A percentile compares a stretch with the other conserved stretches of the same genome.
phyloP scores from a whole-genome alignment of 2,329 filamentous ascomycete species.

The Diaporthe sp. region DNA sequence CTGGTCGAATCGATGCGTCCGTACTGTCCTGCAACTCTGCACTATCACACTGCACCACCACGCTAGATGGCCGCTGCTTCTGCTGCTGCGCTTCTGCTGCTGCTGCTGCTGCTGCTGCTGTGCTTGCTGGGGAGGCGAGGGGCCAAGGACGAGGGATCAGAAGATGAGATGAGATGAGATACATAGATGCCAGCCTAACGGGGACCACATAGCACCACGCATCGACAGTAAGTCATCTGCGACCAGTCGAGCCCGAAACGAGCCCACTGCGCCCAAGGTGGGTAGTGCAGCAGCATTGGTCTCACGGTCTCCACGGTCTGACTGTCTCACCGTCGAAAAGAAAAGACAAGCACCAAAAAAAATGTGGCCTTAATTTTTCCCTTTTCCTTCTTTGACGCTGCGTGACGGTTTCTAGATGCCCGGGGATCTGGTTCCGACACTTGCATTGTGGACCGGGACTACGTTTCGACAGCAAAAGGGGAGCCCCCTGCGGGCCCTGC shows the following conservation, averaged over 20 bases:
- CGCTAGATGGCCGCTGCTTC: not conserved
- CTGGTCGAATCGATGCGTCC: not conserved
- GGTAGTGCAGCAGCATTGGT: conserved; percentile 6
- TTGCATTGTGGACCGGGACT: conserved; percentile 17
- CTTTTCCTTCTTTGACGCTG: not conserved
- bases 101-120: not conserved
- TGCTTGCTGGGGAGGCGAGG: not conserved
- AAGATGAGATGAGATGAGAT: conserved; percentile 26
- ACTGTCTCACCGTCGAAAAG: conserved; percentile 9
- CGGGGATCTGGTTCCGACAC: conserved; percentile 32
- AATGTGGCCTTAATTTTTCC: not conserved
- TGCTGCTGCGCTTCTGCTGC: not conserved
- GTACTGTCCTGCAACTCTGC: conserved; percentile 26
- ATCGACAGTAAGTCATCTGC: conserved; percentile 20
- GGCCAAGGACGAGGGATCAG: not conserved
- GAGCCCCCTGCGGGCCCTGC: conserved; percentile 25
- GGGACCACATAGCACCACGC: conserved; percentile 2
- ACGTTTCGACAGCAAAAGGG: conserved; percentile 23
- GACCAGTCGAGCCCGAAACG: conserved; percentile 22
- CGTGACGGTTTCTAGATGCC: conserved; percentile 28
- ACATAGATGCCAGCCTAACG: conserved; percentile 9
- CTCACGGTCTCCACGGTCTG: conserved; percentile 15
- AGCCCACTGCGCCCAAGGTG: conserved; percentile 22
- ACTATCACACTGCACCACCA: conserved; percentile 26
- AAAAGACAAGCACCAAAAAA: not conserved